Evolutionary conservation across 2,329 filamentous ascomycete species (phyloP).

Genomic region (Decorospora gaudefroyi): DNA sequence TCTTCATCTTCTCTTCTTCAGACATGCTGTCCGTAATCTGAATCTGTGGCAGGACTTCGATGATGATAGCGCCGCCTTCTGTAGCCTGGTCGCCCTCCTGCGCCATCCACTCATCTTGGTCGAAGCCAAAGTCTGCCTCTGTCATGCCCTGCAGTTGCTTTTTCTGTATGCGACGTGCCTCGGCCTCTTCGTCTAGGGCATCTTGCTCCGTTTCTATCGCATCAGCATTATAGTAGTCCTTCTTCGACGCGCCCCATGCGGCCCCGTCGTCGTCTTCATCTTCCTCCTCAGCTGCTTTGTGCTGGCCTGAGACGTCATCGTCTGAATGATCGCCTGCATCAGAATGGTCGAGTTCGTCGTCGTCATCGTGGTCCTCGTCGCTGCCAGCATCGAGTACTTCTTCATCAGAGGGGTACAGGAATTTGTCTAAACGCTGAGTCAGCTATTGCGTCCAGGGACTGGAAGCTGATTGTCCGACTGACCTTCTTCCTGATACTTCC

Average conservation of each 20-base stretch:
- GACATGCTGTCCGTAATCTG: conserved; percentile 81
- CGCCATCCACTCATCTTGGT: conserved; percentile 82
- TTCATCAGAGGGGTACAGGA: conserved; percentile 64
- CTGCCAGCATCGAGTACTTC: conserved; percentile 62
- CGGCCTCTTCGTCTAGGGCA: conserved; percentile 88
- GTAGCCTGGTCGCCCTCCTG: conserved; percentile 55
- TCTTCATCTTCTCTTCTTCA: conserved; percentile 71
- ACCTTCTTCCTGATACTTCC: conserved; percentile 71
- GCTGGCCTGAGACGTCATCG: conserved; percentile 38
- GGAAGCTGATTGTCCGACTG: conserved; percentile 14
- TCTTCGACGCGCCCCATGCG: conserved; percentile 85
- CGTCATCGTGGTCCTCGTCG: conserved; percentile 50
- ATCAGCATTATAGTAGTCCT: conserved; percentile 93
- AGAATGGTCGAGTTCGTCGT: conserved; percentile 45
- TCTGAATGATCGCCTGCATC: conserved; percentile 44
- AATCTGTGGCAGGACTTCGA: conserved; percentile 81
- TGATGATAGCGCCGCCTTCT: conserved; percentile 64
- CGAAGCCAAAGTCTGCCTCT: conserved; percentile 90
- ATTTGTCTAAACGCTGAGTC: conserved; percentile 53
- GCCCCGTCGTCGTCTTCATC: conserved; percentile 64
- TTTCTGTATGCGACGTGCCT: conserved; percentile 84
- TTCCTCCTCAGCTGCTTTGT: conserved; percentile 55
- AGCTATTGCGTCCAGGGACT: background rate
- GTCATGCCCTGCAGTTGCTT: conserved; percentile 89
- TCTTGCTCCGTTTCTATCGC: conserved; percentile 69